These are phyloP conservation scores for Yamadazyma friedrichii DNA, from an alignment of 1,139 yeast species.

Conservation along the genomic window DNA sequence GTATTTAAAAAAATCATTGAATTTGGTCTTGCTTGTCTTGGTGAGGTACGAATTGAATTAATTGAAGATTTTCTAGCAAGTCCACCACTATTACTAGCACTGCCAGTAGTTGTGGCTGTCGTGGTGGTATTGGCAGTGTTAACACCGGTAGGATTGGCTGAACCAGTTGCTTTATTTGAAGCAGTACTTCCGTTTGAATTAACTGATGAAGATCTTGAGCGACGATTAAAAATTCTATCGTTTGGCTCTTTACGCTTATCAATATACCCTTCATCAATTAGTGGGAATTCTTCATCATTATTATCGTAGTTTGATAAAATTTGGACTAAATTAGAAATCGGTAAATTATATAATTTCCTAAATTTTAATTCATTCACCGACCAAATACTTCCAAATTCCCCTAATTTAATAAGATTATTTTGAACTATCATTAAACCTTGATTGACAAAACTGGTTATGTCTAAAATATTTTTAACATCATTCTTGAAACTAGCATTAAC, in stretches of 20 bases:
- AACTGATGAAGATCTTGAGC: slow-evolving; percentile 30
- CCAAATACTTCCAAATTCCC: slow-evolving; percentile 39
- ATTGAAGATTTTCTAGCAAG: slow-evolving; percentile 18
- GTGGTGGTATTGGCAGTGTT: neutral
- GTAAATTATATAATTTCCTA: slow-evolving; percentile 34
- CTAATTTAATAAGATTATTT: slow-evolving; percentile 23
- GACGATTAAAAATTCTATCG: slow-evolving; percentile 18
- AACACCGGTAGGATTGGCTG: neutral
- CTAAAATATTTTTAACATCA: slow-evolving; percentile 36
- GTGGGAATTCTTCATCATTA: slow-evolving; percentile 19
- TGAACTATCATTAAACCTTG: slow-evolving; percentile 31
- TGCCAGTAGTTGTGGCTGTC: neutral
- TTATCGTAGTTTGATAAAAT: slow-evolving; percentile 12
- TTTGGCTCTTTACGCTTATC: slow-evolving; percentile 19
- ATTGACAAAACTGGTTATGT: slow-evolving; percentile 36
- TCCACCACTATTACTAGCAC: neutral
- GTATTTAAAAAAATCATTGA: slow-evolving; percentile 27
- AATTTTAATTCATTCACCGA: slow-evolving; percentile 35
- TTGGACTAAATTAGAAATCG: slow-evolving; percentile 17
- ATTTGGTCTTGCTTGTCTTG: slow-evolving; percentile 22
- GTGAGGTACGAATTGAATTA: slow-evolving; percentile 12
- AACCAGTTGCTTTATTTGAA: slow-evolving; percentile 5
- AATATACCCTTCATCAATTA: slow-evolving; percentile 15
- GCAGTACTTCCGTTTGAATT: slow-evolving; percentile 18
- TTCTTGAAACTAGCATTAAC: slow-evolving; percentile 40